Evolutionary conservation across 148 eudicot genomes (phyloP).

Genomic region (Arctostaphylos glauca): DNA sequence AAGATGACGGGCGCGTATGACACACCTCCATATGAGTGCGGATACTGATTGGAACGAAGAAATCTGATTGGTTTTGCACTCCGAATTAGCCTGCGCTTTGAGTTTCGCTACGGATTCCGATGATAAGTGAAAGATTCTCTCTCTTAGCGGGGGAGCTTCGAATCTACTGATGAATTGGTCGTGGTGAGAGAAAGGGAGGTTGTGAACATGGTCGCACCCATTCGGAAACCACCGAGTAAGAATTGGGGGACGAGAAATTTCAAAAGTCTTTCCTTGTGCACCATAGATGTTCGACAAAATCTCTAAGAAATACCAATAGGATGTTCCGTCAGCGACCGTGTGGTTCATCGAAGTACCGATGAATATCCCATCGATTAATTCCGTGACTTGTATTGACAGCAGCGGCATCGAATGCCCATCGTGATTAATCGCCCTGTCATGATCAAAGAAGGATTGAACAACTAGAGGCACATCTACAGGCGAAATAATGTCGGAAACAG

Average conservation of each 20-base stretch:
- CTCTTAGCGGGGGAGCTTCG: conserved; percentile 17
- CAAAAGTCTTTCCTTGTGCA: neutral
- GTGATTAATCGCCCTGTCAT: conserved; percentile 22
- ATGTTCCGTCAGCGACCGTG: neutral
- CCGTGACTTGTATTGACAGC: conserved; percentile 31
- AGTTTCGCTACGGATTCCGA: conserved; percentile 16
- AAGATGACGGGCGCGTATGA: conserved; percentile 10
- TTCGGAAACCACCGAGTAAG: conserved; percentile 24
- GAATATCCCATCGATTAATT: conserved; percentile 32
- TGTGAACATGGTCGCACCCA: conserved; percentile 16
- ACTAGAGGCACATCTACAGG: conserved; percentile 21
- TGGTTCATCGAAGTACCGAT: conserved; percentile 29
- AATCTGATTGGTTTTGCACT: too few relatives aligned
- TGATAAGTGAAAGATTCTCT: conserved; percentile 32
- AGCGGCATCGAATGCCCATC: conserved; percentile 30
- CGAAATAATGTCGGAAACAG: conserved; percentile 15
- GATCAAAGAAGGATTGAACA: conserved; percentile 31
- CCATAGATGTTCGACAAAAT: conserved; percentile 16
- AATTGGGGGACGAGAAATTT: conserved; percentile 17
- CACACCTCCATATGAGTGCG: conserved; percentile 25
- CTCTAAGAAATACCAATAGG: conserved; percentile 32
- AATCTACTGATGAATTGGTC: conserved; percentile 25
- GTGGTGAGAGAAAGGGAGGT: conserved; percentile 27
- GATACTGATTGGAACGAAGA: conserved; percentile 30
- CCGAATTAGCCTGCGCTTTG: conserved; percentile 25